Conservation (phyloP, 1,139 yeast species). For the Kodamaea sp. region DNA sequence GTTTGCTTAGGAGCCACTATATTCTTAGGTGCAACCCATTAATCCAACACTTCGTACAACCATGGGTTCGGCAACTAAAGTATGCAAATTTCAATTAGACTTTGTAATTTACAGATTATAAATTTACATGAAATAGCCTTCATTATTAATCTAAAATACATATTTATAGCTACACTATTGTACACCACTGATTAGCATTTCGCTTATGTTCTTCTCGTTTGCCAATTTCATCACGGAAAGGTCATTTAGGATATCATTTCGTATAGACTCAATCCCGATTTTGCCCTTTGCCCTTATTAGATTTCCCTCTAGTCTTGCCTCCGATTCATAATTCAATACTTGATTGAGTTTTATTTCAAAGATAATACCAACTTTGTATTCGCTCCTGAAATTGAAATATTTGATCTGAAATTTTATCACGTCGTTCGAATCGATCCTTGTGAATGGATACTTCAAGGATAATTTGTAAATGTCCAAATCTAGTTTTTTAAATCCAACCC, state of each 20-base stretch:
- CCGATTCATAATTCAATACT: slow-evolving; percentile 9
- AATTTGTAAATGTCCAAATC: slow-evolving; percentile 32
- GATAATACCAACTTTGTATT: slow-evolving; percentile 14
- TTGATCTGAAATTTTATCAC: slow-evolving; percentile 13
- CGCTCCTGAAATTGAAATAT: slow-evolving; percentile 15
- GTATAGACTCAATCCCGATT: neutral
- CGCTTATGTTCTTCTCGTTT: neutral
- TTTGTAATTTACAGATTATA: too few species aligned
- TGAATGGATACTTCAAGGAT: slow-evolving; percentile 30
- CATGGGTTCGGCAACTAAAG: too few species aligned
- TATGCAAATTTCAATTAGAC: too few species aligned
- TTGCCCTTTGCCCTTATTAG: slow-evolving; percentile 1
- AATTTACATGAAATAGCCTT: too few species aligned
- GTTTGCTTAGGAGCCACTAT: slow-evolving; percentile 79
- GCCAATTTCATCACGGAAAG: slow-evolving; percentile 1
- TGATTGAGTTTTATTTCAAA: slow-evolving; percentile 8
- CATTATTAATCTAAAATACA: slow-evolving; percentile 4
- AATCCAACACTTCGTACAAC: too few species aligned
- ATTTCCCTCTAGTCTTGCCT: neutral
- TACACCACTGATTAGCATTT: neutral
- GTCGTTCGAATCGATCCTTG: slow-evolving; percentile 10
- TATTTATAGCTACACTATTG: slow-evolving; percentile 3
- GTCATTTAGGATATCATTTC: slow-evolving; percentile 4
- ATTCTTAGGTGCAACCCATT: slow-evolving; percentile 57
- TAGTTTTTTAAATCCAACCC: slow-evolving; percentile 22